Conservation (phyloP, 306 rosid genomes). For the Acmispon strigosus region DNA sequence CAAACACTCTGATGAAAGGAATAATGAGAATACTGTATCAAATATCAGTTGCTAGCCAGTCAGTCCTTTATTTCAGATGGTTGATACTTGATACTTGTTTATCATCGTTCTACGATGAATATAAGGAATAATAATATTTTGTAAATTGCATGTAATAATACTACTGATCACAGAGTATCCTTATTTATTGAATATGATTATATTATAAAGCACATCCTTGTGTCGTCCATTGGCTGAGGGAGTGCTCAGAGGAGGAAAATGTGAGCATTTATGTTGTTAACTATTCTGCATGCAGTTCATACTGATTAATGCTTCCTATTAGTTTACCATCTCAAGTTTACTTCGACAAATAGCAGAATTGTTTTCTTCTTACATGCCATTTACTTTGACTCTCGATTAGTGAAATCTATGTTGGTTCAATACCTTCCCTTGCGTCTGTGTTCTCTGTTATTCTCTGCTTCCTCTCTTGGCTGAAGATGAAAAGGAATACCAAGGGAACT, state of each 20-base stretch:
- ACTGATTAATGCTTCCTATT: not conserved
- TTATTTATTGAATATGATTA: not conserved
- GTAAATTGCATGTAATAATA: not conserved
- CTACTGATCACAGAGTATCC: not conserved
- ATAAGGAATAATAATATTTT: not conserved
- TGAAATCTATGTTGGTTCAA: not conserved
- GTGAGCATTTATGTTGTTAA: not conserved
- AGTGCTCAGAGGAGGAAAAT: not conserved
- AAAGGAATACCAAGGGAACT: not conserved
- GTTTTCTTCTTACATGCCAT: not conserved
- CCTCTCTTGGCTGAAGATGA: not conserved
- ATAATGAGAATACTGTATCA: conserved; percentile 21
- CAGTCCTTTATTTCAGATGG: not conserved
- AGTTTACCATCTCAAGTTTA: not conserved
- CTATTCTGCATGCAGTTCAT: not conserved
- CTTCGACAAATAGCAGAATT: not conserved
- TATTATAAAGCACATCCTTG: not conserved
- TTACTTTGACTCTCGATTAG: not conserved
- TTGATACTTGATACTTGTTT: not conserved
- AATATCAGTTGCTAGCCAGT: conserved; percentile 16
- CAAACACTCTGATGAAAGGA: conserved; percentile 31
- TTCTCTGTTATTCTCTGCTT: not conserved
- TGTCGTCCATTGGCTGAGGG: not conserved
- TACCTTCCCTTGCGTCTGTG: not conserved
- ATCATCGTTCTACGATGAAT: not conserved